These are phyloP conservation scores for Linnemannia exigua DNA, from an alignment of 192 early-diverging fungal species.

Conservation along the genomic window DNA sequence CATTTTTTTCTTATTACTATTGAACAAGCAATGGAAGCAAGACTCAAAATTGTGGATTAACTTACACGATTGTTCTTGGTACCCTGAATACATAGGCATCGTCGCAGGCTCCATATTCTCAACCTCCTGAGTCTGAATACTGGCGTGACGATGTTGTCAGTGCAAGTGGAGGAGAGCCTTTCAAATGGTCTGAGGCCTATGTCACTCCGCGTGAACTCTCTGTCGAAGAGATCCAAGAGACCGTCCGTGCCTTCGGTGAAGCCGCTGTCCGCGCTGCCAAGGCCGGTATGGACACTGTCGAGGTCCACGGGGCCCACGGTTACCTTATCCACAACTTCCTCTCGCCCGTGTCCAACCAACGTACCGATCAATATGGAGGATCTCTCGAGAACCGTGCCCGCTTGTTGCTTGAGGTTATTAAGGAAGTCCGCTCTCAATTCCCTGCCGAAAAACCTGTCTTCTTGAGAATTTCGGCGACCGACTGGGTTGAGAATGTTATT, in stretches of 20 bases:
- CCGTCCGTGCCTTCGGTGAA: conserved; percentile 73
- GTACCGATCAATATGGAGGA: conserved; percentile 95
- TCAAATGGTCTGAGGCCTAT: conserved; percentile 50
- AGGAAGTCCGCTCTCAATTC: conserved; percentile 77
- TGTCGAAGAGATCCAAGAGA: conserved; percentile 73
- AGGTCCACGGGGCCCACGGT: conserved; percentile 93
- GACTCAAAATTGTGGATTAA: no score
- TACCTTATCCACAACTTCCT: conserved; percentile 89
- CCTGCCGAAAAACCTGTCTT: conserved; percentile 87
- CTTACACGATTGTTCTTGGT: no score
- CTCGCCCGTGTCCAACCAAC: conserved; percentile 83
- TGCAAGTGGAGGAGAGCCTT: conserved; percentile 64
- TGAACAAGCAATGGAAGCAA: no score
- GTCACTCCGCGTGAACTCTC: conserved; percentile 70
- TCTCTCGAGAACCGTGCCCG: conserved; percentile 91
- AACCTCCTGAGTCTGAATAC: conserved; percentile 60
- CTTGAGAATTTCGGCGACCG: conserved; percentile 84
- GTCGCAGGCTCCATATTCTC: conserved; percentile 8
- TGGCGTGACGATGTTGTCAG: conserved; percentile 83
- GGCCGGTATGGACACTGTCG: conserved; percentile 93
- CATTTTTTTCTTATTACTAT: neutral
- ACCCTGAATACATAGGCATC: conserved; percentile 10
- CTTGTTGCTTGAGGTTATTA: conserved; percentile 78
- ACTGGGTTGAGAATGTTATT: conserved; percentile 68
- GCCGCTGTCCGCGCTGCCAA: conserved; percentile 78